Evolutionary conservation across 2,329 filamentous ascomycete species (phyloP).

Genomic region (Incumbomyces lentus): DNA sequence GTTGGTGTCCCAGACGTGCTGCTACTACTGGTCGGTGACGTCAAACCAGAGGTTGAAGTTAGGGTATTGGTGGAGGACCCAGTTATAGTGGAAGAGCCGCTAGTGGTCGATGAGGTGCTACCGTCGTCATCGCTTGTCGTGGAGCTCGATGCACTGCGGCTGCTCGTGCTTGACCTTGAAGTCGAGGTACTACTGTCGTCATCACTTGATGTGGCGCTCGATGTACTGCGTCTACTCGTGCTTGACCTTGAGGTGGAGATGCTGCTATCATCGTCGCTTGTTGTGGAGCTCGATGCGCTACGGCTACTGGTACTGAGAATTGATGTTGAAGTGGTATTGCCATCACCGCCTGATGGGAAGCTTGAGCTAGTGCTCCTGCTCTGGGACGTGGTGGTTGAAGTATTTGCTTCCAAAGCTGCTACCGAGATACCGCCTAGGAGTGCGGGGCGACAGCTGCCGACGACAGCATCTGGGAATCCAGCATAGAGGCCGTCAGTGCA

Average conservation of each 20-base stretch:
- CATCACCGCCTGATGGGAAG: neutral
- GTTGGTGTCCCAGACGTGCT: neutral
- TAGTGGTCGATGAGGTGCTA: neutral
- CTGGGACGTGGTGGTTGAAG: neutral
- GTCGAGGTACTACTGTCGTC: neutral
- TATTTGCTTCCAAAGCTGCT: conserved; percentile 8
- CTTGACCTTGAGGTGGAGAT: neutral
- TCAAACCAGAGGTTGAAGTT: too few relatives aligned
- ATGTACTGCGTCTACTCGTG: neutral
- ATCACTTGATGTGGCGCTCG: neutral
- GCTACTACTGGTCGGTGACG: neutral
- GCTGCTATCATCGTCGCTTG: neutral
- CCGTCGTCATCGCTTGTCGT: neutral
- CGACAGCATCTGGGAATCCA: conserved; percentile 15
- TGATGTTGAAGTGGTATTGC: conserved; percentile 4
- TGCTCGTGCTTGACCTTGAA: conserved; percentile 6
- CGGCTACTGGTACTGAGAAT: neutral
- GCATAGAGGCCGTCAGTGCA: conserved; percentile 13
- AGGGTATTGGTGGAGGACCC: neutral
- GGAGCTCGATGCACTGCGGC: neutral
- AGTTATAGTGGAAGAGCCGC: neutral
- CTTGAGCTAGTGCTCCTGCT: conserved; percentile 2
- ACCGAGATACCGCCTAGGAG: conserved; percentile 15
- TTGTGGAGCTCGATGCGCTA: neutral
- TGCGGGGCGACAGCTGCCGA: conserved; percentile 11